Evolutionary conservation across 2,329 filamentous ascomycete genomes (phyloP).

Genomic region (Cercospora zeae-maydis): DNA sequence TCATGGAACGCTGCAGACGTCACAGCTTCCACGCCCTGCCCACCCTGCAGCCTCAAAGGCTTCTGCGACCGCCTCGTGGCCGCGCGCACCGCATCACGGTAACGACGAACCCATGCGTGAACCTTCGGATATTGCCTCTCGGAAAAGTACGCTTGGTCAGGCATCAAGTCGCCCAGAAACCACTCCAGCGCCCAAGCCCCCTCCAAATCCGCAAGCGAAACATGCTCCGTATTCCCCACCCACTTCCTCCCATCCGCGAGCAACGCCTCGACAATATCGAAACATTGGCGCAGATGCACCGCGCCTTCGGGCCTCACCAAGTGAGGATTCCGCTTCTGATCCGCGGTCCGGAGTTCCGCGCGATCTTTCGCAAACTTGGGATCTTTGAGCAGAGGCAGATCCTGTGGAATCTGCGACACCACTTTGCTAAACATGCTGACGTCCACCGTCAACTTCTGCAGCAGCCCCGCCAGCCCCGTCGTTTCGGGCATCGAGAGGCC

Average conservation of each 20-base stretch:
- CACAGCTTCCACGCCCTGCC: conserved; percentile 52
- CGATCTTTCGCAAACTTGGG: conserved; percentile 59
- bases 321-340: conserved; percentile 21
- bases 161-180: conserved; percentile 51
- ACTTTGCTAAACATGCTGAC: conserved; percentile 55
- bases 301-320: conserved; percentile 55
- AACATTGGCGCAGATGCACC: conserved; percentile 51
- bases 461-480: conserved; percentile 51
- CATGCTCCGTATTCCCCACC: conserved; percentile 54
- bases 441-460: conserved; percentile 57
- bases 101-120: conserved; percentile 63
- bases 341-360: conserved; percentile 42
- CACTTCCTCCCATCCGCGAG: conserved; percentile 65
- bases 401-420: conserved; percentile 55
- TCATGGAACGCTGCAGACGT: conserved; percentile 48
- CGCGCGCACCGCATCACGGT: conserved; percentile 48
- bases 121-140: conserved; percentile 55
- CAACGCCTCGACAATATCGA: conserved; percentile 60
- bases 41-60: conserved; percentile 49
- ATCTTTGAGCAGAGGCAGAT: conserved; percentile 55
- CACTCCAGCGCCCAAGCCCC: conserved; percentile 56
- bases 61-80: conserved; percentile 44
- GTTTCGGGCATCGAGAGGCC: conserved; percentile 37
- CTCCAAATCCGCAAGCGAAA: conserved; percentile 65
- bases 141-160: conserved; percentile 54